Base-by-base conservation (phyloP, 179 eudicot species). In the Silene coronaria region DNA sequence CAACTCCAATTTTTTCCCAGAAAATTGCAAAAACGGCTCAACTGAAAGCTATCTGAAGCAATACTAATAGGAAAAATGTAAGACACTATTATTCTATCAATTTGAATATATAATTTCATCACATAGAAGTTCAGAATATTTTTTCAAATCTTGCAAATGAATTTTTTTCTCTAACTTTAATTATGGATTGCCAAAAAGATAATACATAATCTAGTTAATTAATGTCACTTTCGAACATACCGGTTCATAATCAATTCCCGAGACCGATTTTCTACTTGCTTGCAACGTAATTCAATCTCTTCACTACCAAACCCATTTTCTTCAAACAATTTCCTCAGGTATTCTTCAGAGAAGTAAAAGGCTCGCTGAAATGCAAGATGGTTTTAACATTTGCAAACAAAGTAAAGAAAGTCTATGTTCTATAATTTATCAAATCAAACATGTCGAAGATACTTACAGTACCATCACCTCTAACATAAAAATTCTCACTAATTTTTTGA, bases 401-500 rank as follows among this genome's bases (percentile, higher is more conserved):
- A 28, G 8, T 22, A 21, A 6, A 70, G 23, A 32, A 27, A 27
- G 32, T 6, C 26, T 28, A 2, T 32, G 76, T 22, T 26, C 19
- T 57, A 24, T 24, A 58, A 51, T 28, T 26, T 12, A 59, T 73
- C 26, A 28, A 53, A 2, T 17, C 16, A 78, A 6, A 69, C 5
- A 23, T 16, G 61, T 77, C 22, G 53, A 65, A 1, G 45, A 53
- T 72, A 88, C 97, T 89, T 82, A 95, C 97, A 34, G 97, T 95
- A 61, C 97, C 99, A 83, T 92, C 99, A 30, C 99, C 99, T 81
- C 99, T 87, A 78, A 92, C 97, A 81, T 88, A 95, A 75, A 95
- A 95, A 79, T 95, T 92, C 76, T 95, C 97, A 78, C 99, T 92
- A 78, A 95, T 92, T 80, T 86, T 91, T 77, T 92, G 96, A 82